A percentile compares a stretch with the other conserved stretches of the same genome.
These are phyloP conservation scores for Tanacetum coccineum DNA, from an alignment of 129 eudicot genomes.

Conservation along the genomic window DNA sequence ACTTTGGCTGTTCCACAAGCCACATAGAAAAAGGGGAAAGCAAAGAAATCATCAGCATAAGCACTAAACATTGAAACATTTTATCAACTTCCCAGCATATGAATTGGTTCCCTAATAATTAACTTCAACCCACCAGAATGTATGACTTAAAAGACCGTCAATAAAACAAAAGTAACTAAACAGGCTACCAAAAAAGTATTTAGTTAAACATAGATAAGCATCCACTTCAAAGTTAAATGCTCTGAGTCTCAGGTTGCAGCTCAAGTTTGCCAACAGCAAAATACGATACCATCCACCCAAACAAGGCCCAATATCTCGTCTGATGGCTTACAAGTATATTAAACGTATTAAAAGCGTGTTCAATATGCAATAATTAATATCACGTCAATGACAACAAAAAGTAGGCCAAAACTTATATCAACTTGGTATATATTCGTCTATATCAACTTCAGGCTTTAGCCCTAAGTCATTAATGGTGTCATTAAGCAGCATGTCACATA, in stretches of 20 bases:
- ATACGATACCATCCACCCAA: background rate
- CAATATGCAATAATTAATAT: slow-evolving; percentile 5
- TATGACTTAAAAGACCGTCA: background rate
- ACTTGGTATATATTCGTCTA: background rate
- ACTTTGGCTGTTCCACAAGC: too few species aligned
- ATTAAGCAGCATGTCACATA: slow-evolving; percentile 9
- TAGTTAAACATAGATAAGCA: background rate
- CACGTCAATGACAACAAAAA: background rate
- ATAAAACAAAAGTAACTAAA: background rate
- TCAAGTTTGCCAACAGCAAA: background rate
- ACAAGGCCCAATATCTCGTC: background rate
- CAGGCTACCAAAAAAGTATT: background rate
- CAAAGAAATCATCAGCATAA: too few species aligned
- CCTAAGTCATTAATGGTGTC: background rate
- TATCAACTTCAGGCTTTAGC: slow-evolving; percentile 11
- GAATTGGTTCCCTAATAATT: too few species aligned
- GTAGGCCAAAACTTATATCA: background rate
- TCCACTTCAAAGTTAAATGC: background rate
- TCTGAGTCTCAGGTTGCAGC: background rate
- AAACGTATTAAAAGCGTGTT: background rate
- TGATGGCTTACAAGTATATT: background rate
- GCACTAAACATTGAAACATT: background rate
- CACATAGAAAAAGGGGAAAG: too few species aligned
- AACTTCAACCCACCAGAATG: background rate
- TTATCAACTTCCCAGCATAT: too few species aligned